A percentile compares a stretch with the other conserved stretches of the same genome.
These are phyloP conservation scores for Solanum gandarillasii DNA, from an alignment of 257 asterid species.

Conservation along the genomic window DNA sequence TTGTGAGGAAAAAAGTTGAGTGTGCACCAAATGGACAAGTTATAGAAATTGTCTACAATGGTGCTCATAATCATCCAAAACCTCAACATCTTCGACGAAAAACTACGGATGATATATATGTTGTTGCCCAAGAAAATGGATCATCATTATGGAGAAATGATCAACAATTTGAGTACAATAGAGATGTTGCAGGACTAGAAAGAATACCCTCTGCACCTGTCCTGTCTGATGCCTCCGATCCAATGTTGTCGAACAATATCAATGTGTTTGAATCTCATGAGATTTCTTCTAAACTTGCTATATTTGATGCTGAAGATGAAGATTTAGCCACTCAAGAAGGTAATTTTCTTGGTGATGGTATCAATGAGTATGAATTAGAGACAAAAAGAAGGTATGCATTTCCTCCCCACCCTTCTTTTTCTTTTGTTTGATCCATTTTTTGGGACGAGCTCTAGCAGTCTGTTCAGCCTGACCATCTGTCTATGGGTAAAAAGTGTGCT, in stretches of 20 bases:
- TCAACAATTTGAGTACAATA: neutral
- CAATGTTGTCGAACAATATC: constrained; percentile 3
- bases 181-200: constrained; percentile 7
- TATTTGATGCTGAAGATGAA: constrained; percentile 26
- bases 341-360: constrained; percentile 33
- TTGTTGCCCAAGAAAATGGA: constrained; percentile 11
- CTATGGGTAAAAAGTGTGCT: neutral
- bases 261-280: constrained; percentile 21
- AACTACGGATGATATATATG: neutral
- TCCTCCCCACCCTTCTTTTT: neutral
- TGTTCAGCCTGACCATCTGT: neutral
- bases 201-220: constrained; percentile 15
- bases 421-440: neutral
- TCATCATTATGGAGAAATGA: constrained; percentile 9
- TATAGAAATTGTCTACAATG: constrained; percentile 55
- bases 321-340: constrained; percentile 35
- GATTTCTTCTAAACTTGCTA: constrained; percentile 13
- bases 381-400: constrained; percentile 43
- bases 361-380: constrained; percentile 37
- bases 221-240: constrained; percentile 17
- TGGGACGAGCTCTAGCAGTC: neutral
- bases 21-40: constrained; percentile 57
- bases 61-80: constrained; percentile 30
- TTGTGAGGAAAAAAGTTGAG: constrained; percentile 44
- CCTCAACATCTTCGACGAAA: constrained; percentile 1